phyloP scores from a whole-genome alignment of 768 basidiomycete genomes.

The Goffeauzyma gilvescens region DNA sequence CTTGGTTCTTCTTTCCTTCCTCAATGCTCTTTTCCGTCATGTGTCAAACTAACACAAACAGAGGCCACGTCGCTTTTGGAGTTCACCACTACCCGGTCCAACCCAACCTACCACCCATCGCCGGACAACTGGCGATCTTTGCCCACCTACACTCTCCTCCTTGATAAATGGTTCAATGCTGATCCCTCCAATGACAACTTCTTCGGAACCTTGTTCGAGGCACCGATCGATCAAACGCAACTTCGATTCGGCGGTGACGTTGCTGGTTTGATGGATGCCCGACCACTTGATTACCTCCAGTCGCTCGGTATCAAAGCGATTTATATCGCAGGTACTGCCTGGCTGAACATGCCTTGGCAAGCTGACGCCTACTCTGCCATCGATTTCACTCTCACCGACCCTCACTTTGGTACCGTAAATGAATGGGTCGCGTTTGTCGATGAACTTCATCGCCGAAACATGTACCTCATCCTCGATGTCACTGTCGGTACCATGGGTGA shows the following conservation, averaged over 20 bases:
- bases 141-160: conserved; percentile 35
- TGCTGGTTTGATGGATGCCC: conserved; percentile 47
- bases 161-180: conserved; percentile 89
- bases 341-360: conserved; percentile 92
- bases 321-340: conserved; percentile 82
- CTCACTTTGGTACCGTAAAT: conserved; percentile 68
- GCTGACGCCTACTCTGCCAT: conserved; percentile 89
- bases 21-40: too few species aligned
- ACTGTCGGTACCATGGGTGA: conserved; percentile 85
- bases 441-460: conserved; percentile 54
- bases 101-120: conserved; percentile 53
- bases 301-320: conserved; percentile 71
- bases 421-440: conserved; percentile 65
- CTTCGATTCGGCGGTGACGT: conserved; percentile 78
- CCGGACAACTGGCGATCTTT: conserved; percentile 61
- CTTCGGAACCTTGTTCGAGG: conserved; percentile 60
- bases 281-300: conserved; percentile 58
- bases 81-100: conserved; percentile 45
- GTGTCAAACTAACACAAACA: too few species aligned
- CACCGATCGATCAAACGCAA: conserved; percentile 72
- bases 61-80: conserved; percentile 37
- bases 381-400: conserved; percentile 75
- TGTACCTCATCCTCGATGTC: conserved; percentile 88
- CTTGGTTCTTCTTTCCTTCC: not conserved
- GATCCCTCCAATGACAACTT: conserved; percentile 82